A percentile compares a stretch with the other conserved stretches of the same genome.
These are phyloP conservation scores for Cupressus sempervirens DNA, from an alignment of 75 land plant species.

Conservation along the genomic window DNA sequence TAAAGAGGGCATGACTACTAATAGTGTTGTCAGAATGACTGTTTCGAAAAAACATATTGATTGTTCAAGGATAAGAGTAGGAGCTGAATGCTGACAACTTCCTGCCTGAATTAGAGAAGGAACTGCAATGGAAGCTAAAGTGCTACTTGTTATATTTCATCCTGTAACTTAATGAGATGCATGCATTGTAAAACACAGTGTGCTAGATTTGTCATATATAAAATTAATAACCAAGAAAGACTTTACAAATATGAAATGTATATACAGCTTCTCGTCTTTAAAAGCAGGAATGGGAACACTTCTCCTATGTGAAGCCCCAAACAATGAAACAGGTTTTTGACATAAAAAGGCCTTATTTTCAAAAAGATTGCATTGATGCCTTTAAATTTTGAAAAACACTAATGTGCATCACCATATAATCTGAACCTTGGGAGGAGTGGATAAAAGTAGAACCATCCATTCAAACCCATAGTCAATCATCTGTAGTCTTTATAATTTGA, in stretches of 20 bases:
- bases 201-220: not conserved
- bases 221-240: not conserved
- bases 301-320: not conserved
- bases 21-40: constrained; percentile 1
- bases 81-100: not conserved
- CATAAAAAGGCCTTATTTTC: not conserved
- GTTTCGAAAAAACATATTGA: not conserved
- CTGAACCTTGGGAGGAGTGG: not conserved
- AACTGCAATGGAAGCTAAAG: not conserved
- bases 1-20: not conserved
- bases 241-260: not conserved
- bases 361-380: not conserved
- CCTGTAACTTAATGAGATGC: not conserved
- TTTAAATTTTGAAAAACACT: not conserved
- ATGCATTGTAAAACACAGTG: not conserved
- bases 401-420: not conserved
- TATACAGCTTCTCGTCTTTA: not conserved
- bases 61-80: not conserved
- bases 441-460: not conserved
- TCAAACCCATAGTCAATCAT: not conserved
- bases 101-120: not conserved
- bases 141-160: not conserved
- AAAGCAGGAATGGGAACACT: not conserved
- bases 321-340: not conserved
- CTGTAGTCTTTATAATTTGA: not conserved